Evolutionary conservation across 371 early-diverging fungal genomes (phyloP).

Genomic region (Mortierella sp.): DNA sequence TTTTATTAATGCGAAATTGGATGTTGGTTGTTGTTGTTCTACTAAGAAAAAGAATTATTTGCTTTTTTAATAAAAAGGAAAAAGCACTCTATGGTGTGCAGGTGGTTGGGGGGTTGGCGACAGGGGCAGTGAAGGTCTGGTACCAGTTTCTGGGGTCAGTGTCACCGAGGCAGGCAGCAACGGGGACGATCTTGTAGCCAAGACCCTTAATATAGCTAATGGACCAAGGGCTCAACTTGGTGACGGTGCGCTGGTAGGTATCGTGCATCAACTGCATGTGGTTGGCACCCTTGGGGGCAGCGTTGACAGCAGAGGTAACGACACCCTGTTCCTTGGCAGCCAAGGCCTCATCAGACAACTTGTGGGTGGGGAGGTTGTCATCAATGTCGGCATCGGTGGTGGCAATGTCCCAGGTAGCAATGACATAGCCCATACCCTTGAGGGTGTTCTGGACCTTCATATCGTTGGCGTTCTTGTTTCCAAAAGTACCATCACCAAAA

Average conservation of each 20-base stretch:
- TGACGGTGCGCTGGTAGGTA: conserved; percentile 40
- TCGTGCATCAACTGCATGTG: conserved; percentile 57
- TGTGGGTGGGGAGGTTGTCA: conserved; percentile 33
- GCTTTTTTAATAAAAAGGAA: not conserved
- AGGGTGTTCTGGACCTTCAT: conserved; percentile 35
- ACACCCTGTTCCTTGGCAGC: conserved; percentile 20
- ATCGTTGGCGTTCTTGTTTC: conserved; percentile 31
- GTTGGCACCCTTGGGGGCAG: conserved; percentile 20
- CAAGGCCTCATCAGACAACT: conserved; percentile 26
- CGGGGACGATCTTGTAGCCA: conserved; percentile 52
- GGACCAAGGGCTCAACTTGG: conserved; percentile 34
- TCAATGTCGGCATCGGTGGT: conserved; percentile 47
- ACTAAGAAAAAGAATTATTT: not conserved
- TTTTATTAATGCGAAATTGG: not conserved
- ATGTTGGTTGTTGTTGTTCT: not conserved
- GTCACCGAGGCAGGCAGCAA: conserved; percentile 49
- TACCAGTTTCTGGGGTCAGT: conserved; percentile 54
- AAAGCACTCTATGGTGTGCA: conserved; percentile 34
- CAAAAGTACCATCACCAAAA: conserved; percentile 60
- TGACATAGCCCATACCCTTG: conserved; percentile 41
- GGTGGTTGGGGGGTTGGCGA: conserved; percentile 40
- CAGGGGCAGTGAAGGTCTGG: conserved; percentile 35
- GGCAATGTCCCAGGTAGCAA: conserved; percentile 51
- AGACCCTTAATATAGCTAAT: conserved; percentile 31
- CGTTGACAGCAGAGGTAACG: conserved; percentile 29